phyloP scores from a whole-genome alignment of 306 rosid species.

The Cucumis cinereus region DNA sequence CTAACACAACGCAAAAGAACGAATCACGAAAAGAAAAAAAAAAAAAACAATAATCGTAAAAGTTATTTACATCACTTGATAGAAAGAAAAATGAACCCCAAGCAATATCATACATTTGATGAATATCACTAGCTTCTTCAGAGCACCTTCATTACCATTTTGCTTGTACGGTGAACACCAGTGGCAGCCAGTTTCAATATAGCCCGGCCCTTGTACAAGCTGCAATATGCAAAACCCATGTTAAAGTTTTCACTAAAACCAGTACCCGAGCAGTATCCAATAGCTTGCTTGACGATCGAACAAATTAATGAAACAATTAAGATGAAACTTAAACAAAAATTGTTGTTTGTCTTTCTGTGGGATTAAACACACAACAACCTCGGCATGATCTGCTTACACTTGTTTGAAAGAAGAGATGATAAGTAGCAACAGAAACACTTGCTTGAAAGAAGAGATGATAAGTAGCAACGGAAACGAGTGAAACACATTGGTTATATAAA shows the following conservation, averaged over 20 bases:
- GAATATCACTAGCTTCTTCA: conserved; percentile 13
- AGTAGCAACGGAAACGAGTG: no score
- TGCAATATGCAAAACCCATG: conserved; percentile 14
- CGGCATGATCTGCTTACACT: not conserved
- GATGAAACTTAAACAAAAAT: no score
- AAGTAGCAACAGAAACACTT: not conserved
- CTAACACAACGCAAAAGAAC: not conserved
- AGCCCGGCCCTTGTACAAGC: conserved; percentile 62
- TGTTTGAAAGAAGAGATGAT: not conserved
- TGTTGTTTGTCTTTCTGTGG: no score
- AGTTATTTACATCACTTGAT: not conserved
- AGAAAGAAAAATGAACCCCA: not conserved
- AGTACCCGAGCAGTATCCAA: not conserved
- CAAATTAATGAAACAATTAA: not conserved
- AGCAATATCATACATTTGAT: not conserved
- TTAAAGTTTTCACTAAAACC: not conserved
- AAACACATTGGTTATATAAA: no score
- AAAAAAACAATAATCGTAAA: not conserved
- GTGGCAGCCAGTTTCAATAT: conserved; percentile 50
- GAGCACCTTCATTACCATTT: conserved; percentile 49
- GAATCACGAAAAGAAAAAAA: not conserved
- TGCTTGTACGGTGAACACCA: conserved; percentile 56
- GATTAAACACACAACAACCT: no score
- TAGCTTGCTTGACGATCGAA: not conserved
- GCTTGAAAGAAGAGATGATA: no score